Base-by-base conservation (phyloP, 1,284 basidiomycete genomes). In the Filobasidium uniguttulatum region DNA sequence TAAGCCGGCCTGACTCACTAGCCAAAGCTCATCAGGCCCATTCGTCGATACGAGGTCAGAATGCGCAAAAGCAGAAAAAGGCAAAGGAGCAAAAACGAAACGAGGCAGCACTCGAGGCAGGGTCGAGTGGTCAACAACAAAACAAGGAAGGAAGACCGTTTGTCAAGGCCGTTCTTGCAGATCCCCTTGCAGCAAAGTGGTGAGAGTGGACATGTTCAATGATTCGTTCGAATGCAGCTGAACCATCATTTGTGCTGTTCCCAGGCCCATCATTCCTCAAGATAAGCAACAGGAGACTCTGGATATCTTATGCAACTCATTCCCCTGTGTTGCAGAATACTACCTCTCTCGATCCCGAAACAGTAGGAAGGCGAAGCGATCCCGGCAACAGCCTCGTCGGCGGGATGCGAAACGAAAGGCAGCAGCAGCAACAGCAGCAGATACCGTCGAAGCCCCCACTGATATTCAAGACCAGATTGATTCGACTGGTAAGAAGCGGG, bases 21-120 rank as follows among this genome's bases (percentile, higher is more conserved):
- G 53, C 26, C 6, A 44, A 46, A n/a, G 48, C 49, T 1, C 53
- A 54, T 25, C 34, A 40, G 8, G 53, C 46, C 2, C 53, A 54
- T 29, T 48, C 53, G 5, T 51, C 49, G 20, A 54, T 54, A 23
- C 29, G 53, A 31, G 49, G 35, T n/a, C 53, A 51, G 36, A 45
- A 46, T 6, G 46, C 49, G 5, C 30, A 44, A 12, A 45, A 47
- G n/a, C 47, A 48, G 25, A 10, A 49, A 20, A 49, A 49, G 48
- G 38, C 2, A 5, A 49, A 33, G 38, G 40, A 43, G 23, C 40
- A 43, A 26, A 35, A 48, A 37, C 35, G 48, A 29, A 20, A 9
- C 12, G 25, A 43, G 6, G 14, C 20, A 30, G 35, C 33, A 45
- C 38, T 29, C 20, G 41, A n/a, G 17, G 3, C 3, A 17, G 23